Conservation (phyloP, 2,329 filamentous ascomycete genomes). For the Diaporthe australafricana region DNA sequence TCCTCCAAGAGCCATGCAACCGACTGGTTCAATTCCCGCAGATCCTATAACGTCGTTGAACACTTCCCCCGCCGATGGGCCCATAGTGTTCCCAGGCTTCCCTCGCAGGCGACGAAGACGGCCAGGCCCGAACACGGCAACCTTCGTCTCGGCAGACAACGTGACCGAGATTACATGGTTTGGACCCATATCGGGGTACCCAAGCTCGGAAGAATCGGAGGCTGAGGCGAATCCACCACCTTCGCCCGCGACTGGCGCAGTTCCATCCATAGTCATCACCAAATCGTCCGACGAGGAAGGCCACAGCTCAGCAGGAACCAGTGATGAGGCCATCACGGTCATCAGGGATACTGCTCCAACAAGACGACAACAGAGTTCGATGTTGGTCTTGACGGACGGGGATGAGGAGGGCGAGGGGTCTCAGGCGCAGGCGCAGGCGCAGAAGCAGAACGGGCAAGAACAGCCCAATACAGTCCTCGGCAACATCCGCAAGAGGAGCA, state of each 20-base stretch:
- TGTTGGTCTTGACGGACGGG: neutral
- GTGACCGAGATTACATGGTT: conserved; percentile 33
- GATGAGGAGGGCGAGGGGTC: neutral
- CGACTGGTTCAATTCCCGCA: conserved; percentile 6
- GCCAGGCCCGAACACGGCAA: conserved; percentile 5
- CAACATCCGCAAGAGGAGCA: conserved; percentile 31
- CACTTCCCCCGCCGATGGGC: conserved; percentile 3
- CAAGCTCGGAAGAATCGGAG: neutral
- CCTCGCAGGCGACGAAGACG: neutral
- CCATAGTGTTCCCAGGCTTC: conserved; percentile 18
- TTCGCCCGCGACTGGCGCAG: neutral
- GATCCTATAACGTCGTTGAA: conserved; percentile 27
- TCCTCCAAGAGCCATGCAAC: conserved; percentile 6
- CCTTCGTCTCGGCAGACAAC: conserved; percentile 23
- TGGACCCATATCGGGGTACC: conserved; percentile 13
- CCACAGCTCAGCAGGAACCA: neutral
- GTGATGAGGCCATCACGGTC: neutral
- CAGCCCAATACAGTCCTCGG: conserved; percentile 1
- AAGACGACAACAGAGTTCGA: conserved; percentile 5
- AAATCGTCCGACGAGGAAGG: neutral
- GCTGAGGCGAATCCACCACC: neutral
- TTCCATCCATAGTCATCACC: neutral
- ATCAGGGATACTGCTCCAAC: neutral
- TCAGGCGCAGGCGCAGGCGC: neutral
- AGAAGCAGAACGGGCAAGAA: neutral